phyloP scores from a whole-genome alignment of 1,139 yeast species.

The Pichia sp. region DNA sequence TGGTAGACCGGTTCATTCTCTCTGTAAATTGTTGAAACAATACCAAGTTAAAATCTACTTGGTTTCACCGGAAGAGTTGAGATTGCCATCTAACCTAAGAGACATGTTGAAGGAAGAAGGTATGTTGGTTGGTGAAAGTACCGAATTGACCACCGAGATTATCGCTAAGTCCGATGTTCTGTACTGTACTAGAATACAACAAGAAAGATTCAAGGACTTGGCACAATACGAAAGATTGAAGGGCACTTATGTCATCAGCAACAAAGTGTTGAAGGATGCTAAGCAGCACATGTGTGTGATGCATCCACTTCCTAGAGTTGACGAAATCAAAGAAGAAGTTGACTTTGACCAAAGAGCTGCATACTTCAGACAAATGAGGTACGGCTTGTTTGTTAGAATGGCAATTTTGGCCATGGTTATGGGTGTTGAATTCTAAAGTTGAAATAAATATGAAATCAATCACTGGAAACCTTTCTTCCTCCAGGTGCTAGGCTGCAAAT shows the following conservation, averaged over 20 bases:
- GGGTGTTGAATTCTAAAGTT: conserved; percentile 48
- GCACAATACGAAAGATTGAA: conserved; percentile 82
- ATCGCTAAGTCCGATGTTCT: conserved; percentile 88
- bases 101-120: conserved; percentile 60
- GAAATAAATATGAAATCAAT: too few relatives aligned
- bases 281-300: conserved; percentile 98
- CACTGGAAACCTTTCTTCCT: too few relatives aligned
- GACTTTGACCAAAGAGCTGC: conserved; percentile 99
- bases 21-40: conserved; percentile 83
- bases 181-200: conserved; percentile 97
- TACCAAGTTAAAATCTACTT: conserved; percentile 92
- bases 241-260: conserved; percentile 89
- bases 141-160: conserved; percentile 74
- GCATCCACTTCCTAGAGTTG: conserved; percentile 98
- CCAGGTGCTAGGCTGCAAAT: conserved; percentile 1
- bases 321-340: conserved; percentile 95
- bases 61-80: conserved; percentile 84
- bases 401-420: conserved; percentile 96
- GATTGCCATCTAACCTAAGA: conserved; percentile 70
- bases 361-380: conserved; percentile 98
- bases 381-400: conserved; percentile 97
- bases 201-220: conserved; percentile 81
- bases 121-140: conserved; percentile 69
- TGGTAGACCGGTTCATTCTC: conserved; percentile 98
- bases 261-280: conserved; percentile 84